These are phyloP conservation scores for Solanum appendiculatum DNA, from an alignment of 257 asterid genomes.

Conservation along the genomic window DNA sequence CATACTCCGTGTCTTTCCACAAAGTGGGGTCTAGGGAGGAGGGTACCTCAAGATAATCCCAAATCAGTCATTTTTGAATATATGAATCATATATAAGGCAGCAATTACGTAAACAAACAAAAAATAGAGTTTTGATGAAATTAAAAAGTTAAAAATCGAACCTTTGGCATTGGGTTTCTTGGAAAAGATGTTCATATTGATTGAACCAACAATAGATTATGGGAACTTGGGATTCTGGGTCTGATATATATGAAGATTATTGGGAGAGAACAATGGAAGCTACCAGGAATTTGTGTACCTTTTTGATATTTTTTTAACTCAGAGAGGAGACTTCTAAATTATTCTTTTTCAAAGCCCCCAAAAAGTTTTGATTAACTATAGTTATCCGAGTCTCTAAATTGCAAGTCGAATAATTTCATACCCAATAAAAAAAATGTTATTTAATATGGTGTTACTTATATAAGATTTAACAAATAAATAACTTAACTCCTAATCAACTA, in stretches of 20 bases:
- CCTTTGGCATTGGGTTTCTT: constrained; percentile 89
- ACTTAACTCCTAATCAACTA: too few species aligned
- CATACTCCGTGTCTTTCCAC: not conserved
- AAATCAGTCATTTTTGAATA: not conserved
- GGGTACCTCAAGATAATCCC: not conserved
- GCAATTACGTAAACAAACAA: not conserved
- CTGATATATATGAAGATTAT: not conserved
- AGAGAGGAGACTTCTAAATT: not conserved
- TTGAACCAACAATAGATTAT: not conserved
- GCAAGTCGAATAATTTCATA: too few species aligned
- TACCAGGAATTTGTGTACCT: not conserved
- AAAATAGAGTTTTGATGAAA: not conserved
- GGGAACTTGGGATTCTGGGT: not conserved
- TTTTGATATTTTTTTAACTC: not conserved
- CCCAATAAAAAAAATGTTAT: too few species aligned
- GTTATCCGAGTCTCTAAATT: too few species aligned
- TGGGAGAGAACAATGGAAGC: not conserved
- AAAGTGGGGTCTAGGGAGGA: not conserved
- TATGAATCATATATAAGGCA: not conserved
- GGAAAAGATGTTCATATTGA: constrained; percentile 59
- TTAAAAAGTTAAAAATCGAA: not conserved
- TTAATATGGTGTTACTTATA: too few species aligned
- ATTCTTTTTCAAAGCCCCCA: not conserved
- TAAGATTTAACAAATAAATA: too few species aligned
- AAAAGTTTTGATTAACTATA: too few species aligned